These are phyloP conservation scores for Lactarius vividus DNA, from an alignment of 768 basidiomycete genomes.

Conservation along the genomic window DNA sequence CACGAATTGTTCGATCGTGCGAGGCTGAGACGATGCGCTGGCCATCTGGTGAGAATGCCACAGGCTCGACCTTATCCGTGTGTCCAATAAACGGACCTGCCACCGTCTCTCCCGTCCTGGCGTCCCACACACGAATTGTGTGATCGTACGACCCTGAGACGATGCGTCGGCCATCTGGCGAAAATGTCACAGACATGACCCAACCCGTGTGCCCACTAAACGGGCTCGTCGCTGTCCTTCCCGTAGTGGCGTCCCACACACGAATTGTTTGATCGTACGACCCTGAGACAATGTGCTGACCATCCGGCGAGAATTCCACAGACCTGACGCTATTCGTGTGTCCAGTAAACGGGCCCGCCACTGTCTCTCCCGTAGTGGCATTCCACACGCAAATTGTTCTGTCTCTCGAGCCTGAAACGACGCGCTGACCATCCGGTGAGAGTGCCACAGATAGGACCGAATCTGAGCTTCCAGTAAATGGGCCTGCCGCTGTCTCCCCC, in stretches of 20 bases:
- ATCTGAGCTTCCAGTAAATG: background rate
- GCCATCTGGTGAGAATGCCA: background rate
- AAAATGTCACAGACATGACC: background rate
- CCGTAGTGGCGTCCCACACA: background rate
- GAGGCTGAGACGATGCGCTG: background rate
- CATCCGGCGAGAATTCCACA: background rate
- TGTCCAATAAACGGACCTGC: background rate
- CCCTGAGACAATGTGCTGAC: background rate
- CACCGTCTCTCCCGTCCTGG: background rate
- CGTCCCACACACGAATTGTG: background rate
- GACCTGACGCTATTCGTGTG: background rate
- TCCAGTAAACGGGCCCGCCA: background rate
- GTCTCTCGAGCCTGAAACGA: background rate
- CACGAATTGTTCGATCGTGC: background rate
- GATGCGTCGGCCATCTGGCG: background rate
- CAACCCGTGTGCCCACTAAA: background rate
- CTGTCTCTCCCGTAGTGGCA: background rate
- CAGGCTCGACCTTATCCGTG: rapidly evolving
- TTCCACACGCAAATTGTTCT: background rate
- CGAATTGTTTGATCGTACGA: background rate
- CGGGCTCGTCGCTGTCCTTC: background rate
- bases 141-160: background rate
- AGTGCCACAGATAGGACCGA: background rate
- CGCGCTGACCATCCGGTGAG: background rate
- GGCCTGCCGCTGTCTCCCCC: background rate